phyloP scores from a whole-genome alignment of 140 eudicot genomes.

The Bidens hawaiensis region DNA sequence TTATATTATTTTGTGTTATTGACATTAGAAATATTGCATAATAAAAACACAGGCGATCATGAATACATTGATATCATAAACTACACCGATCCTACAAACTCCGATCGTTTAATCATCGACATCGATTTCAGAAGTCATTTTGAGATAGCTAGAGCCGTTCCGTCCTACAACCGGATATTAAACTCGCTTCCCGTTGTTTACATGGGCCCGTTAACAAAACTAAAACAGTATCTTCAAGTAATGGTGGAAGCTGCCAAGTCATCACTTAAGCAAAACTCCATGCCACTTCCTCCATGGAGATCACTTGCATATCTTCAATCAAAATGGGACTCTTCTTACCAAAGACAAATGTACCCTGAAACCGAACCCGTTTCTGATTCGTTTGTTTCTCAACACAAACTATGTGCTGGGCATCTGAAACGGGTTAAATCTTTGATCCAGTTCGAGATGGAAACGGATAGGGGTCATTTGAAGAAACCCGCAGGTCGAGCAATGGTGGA shows the following conservation, averaged over 20 bases:
- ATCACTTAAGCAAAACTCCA: conserved; percentile 81
- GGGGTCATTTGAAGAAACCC: conserved; percentile 43
- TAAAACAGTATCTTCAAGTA: conserved; percentile 65
- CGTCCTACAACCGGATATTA: conserved; percentile 57
- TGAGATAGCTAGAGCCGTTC: conserved; percentile 93
- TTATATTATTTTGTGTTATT: not conserved
- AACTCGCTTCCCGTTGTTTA: conserved; percentile 65
- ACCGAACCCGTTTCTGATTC: conserved; percentile 11
- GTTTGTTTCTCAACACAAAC: conserved; percentile 39
- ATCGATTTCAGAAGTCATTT: conserved; percentile 86
- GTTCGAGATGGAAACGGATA: conserved; percentile 51
- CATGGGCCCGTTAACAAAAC: conserved; percentile 60
- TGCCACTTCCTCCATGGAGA: conserved; percentile 98
- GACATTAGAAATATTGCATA: not conserved
- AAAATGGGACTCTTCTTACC: conserved; percentile 83
- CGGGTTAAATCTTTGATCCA: conserved; percentile 57
- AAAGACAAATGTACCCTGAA: conserved; percentile 35
- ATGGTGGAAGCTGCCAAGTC: conserved; percentile 83
- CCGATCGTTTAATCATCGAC: conserved; percentile 70
- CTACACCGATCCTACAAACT: conserved; percentile 33
- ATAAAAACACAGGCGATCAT: conserved; percentile 53
- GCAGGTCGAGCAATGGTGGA: conserved; percentile 43
- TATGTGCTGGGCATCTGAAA: conserved; percentile 57
- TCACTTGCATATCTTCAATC: conserved; percentile 75
- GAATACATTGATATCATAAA: conserved; percentile 61